These are phyloP conservation scores for Suhomyces sp. DNA, from an alignment of 805 yeast genomes.

Conservation along the genomic window DNA sequence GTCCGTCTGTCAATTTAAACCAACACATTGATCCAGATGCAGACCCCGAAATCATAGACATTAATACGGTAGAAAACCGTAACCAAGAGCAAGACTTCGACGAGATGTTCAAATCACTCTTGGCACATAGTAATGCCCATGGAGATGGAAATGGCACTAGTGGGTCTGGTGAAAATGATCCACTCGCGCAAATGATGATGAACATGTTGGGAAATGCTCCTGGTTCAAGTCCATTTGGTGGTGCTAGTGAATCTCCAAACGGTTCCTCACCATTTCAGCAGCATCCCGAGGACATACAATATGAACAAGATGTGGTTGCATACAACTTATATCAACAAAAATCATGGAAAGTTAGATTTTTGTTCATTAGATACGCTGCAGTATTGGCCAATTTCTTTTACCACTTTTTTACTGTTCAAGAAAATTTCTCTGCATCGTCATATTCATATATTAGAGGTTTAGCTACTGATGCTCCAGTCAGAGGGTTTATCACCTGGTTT, in stretches of 20 bases:
- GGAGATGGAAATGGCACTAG: too few species aligned
- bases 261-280: conserved; percentile 6
- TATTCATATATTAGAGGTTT: conserved; percentile 25
- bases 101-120: conserved; percentile 31
- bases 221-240: too few species aligned
- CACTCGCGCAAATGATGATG: conserved; percentile 36
- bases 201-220: conserved; percentile 16
- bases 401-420: conserved; percentile 24
- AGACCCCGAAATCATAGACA: conserved; percentile 44
- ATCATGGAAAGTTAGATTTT: conserved; percentile 31
- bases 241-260: neutral
- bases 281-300: conserved; percentile 22
- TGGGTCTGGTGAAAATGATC: conserved; percentile 22
- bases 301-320: conserved; percentile 27
- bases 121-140: conserved; percentile 16
- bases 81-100: conserved; percentile 28
- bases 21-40: conserved; percentile 17
- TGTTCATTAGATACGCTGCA: conserved; percentile 27
- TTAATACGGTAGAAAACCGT: conserved; percentile 16
- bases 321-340: conserved; percentile 35
- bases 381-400: conserved; percentile 34
- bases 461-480: conserved; percentile 11
- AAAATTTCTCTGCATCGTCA: conserved; percentile 26
- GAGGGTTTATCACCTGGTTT: conserved; percentile 27
- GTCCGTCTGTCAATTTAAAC: neutral